A percentile compares a stretch with the other conserved stretches of the same genome.
These are phyloP conservation scores for Geoglossum cookeanum DNA, from an alignment of 2,329 filamentous ascomycete genomes.

Conservation along the genomic window DNA sequence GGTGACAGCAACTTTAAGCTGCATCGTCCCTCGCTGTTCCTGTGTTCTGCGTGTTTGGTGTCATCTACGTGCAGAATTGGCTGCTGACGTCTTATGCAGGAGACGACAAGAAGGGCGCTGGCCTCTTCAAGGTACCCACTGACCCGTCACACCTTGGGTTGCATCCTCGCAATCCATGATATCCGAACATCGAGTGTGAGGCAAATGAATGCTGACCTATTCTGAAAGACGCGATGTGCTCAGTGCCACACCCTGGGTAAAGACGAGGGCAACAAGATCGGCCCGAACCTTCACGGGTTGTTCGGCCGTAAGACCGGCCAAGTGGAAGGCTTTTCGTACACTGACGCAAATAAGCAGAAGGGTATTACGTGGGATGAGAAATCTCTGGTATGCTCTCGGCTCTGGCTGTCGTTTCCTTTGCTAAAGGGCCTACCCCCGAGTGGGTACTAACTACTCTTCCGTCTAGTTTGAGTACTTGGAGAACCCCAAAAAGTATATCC, in stretches of 20 bases:
- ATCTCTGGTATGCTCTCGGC: slow-evolving; percentile 46
- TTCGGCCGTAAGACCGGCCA: slow-evolving; percentile 90
- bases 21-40: too few relatives aligned
- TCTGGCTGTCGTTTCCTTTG: not conserved
- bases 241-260: slow-evolving; percentile 95
- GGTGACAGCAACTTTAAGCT: too few relatives aligned
- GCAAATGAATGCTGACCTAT: slow-evolving; percentile 11
- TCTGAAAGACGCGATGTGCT: slow-evolving; percentile 60
- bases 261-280: slow-evolving; percentile 91
- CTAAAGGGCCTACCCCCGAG: not conserved
- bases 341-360: slow-evolving; percentile 98
- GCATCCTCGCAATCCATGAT: not conserved
- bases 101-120: slow-evolving; percentile 90
- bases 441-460: not conserved
- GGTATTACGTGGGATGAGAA: slow-evolving; percentile 74
- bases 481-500: slow-evolving; percentile 99
- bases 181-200: not conserved
- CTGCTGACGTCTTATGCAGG: slow-evolving; percentile 31
- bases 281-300: slow-evolving; percentile 88
- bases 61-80: slow-evolving; percentile 3
- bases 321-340: slow-evolving; percentile 89
- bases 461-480: slow-evolving; percentile 87
- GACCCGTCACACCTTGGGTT: not conserved
- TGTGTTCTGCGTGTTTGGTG: not conserved
- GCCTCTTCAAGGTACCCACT: slow-evolving; percentile 67